Conservation (phyloP, 108 stramenopile species). For the Halocafeteria seosinensis region DNA sequence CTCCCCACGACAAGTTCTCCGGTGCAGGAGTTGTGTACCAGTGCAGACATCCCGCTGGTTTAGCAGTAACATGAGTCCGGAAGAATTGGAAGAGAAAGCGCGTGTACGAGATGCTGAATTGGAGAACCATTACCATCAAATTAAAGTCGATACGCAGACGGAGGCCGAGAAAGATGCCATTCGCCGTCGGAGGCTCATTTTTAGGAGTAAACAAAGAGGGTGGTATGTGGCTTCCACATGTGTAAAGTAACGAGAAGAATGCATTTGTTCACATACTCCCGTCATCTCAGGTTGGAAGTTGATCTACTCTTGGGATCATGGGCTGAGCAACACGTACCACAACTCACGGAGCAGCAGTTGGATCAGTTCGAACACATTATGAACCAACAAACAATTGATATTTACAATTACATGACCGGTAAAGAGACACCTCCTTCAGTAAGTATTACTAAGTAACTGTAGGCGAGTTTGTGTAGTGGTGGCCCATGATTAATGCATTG, state of each 20-base stretch:
- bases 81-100: no score
- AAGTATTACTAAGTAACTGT: no score
- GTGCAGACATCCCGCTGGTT: no score
- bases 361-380: slow-evolving; percentile 85
- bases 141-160: no score
- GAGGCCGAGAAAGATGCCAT: no score
- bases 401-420: slow-evolving; percentile 82
- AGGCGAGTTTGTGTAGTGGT: no score
- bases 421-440: slow-evolving; percentile 13
- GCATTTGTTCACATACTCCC: background rate
- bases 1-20: no score
- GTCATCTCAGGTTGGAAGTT: slow-evolving; percentile 56
- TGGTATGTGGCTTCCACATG: slow-evolving; percentile 41
- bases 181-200: slow-evolving; percentile 64
- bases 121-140: no score
- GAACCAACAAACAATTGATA: slow-evolving; percentile 93
- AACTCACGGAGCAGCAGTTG: slow-evolving; percentile 47
- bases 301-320: slow-evolving; percentile 91
- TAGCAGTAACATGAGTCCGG: no score
- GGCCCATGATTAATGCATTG: no score
- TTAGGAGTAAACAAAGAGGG: slow-evolving; percentile 89
- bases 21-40: no score
- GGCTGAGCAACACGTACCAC: slow-evolving; percentile 70
- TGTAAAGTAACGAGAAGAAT: background rate
- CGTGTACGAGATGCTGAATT: no score